Conservation (phyloP, 2,329 filamentous ascomycete species). For the Sporothrix mexicana region DNA sequence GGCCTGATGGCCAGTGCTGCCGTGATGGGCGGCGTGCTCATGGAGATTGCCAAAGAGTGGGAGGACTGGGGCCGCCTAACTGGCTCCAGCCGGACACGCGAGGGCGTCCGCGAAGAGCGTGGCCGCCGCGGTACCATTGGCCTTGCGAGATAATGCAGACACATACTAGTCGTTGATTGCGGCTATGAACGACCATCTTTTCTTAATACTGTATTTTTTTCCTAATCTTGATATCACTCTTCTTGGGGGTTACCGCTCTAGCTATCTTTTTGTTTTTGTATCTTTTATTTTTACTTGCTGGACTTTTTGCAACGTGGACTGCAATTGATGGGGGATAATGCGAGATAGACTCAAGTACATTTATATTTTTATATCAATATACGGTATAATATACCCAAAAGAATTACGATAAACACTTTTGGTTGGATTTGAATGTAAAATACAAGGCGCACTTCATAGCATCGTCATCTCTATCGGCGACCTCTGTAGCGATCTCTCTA, state of each 20-base stretch:
- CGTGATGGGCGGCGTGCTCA: constrained; percentile 93
- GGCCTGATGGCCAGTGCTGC: constrained; percentile 92
- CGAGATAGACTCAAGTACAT: constrained; percentile 2
- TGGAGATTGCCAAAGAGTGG: constrained; percentile 94
- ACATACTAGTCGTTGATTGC: no score
- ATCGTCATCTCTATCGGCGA: no score
- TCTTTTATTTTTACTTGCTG: not conserved
- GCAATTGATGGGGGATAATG: not conserved
- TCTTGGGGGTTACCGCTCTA: not conserved
- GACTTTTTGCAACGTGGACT: not conserved
- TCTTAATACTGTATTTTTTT: constrained; percentile 12
- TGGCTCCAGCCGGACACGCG: constrained; percentile 40
- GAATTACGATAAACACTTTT: not conserved
- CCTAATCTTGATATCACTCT: constrained; percentile 5
- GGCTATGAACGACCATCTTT: not conserved
- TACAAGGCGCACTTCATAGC: not conserved
- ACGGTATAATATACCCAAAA: not conserved
- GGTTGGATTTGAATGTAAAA: not conserved
- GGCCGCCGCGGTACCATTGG: constrained; percentile 42
- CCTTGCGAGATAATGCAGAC: constrained; percentile 37
- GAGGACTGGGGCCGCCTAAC: constrained; percentile 78
- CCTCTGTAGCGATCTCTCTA: not conserved
- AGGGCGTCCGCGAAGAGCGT: constrained; percentile 38
- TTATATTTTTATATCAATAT: not conserved
- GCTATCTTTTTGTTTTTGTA: not conserved